A percentile compares a stretch with the other conserved stretches of the same genome.
Conservation (phyloP, 495 filamentous ascomycete species). For the Aspergillus baeticus region DNA sequence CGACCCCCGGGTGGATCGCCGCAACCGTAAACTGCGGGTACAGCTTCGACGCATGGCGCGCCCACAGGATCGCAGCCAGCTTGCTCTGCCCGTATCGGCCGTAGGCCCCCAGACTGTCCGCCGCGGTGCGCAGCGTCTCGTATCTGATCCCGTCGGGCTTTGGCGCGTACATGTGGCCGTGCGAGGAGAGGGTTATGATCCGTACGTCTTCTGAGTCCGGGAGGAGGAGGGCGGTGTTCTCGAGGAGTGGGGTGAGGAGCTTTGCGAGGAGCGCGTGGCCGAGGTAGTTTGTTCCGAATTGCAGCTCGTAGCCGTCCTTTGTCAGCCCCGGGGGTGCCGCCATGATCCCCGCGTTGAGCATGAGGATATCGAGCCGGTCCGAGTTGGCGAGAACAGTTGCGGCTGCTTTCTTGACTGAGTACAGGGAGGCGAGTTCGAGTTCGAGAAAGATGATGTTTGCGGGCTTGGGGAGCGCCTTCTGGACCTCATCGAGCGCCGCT, state of each 20-base stretch:
- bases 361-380: background rate
- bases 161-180: background rate
- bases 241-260: background rate
- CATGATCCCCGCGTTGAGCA: conserved; percentile 5
- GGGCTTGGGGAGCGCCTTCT: background rate
- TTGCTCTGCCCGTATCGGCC: conserved; percentile 45
- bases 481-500: conserved; percentile 14
- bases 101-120: conserved; percentile 17
- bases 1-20: conserved; percentile 41
- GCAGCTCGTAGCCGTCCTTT: background rate
- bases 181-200: background rate
- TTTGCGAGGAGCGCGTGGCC: background rate
- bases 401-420: background rate
- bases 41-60: conserved; percentile 34
- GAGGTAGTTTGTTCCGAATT: conserved; percentile 1
- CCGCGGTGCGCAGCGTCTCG: background rate
- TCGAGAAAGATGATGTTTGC: background rate
- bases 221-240: background rate
- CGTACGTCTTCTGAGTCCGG: background rate
- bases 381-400: background rate
- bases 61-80: conserved; percentile 46
- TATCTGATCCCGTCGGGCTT: background rate
- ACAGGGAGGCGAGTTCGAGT: background rate
- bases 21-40: conserved; percentile 39
- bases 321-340: background rate